Conservation (phyloP, 805 yeast genomes). For the Blastobotrys mokoenaii region DNA sequence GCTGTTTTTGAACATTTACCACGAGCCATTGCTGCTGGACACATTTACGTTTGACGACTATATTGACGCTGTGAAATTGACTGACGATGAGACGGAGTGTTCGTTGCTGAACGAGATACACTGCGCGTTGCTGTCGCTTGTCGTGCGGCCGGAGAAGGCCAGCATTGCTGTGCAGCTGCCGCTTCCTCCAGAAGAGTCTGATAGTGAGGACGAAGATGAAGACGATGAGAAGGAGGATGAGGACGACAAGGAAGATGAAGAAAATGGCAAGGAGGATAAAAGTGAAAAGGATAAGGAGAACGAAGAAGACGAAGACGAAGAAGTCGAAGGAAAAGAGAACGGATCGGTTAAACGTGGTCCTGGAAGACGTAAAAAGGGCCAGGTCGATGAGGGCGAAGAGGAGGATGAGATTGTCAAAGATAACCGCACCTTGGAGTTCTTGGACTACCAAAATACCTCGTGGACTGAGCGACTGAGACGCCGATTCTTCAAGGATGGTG, state of each 20-base stretch:
- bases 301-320: slow-evolving; percentile 25
- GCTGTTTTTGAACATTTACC: slow-evolving; percentile 67
- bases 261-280: slow-evolving; percentile 16
- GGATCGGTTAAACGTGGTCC: slow-evolving; percentile 16
- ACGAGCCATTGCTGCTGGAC: slow-evolving; percentile 55
- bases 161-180: slow-evolving; percentile 29
- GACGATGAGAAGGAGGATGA: slow-evolving; percentile 24
- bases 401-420: slow-evolving; percentile 25
- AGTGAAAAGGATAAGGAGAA: slow-evolving; percentile 19
- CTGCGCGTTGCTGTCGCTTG: slow-evolving; percentile 51
- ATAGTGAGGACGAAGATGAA: slow-evolving; percentile 22
- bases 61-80: slow-evolving; percentile 47
- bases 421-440: slow-evolving; percentile 12
- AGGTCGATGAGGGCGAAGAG: slow-evolving; percentile 16
- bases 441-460: slow-evolving; percentile 18
- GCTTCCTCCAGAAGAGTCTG: slow-evolving; percentile 13
- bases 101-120: slow-evolving; percentile 56
- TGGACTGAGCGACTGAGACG: slow-evolving; percentile 77
- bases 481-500: slow-evolving; percentile 72
- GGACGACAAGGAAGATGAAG: slow-evolving; percentile 22
- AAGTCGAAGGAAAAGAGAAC: slow-evolving; percentile 19
- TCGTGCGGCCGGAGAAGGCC: slow-evolving; percentile 40
- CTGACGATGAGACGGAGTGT: slow-evolving; percentile 38
- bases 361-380: slow-evolving; percentile 15
- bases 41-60: slow-evolving; percentile 76